A percentile compares a stretch with the other conserved stretches of the same genome.
Evolutionary conservation across 2,329 filamentous ascomycete genomes (phyloP).

Genomic region (Cladosporium sphaerospermum): DNA sequence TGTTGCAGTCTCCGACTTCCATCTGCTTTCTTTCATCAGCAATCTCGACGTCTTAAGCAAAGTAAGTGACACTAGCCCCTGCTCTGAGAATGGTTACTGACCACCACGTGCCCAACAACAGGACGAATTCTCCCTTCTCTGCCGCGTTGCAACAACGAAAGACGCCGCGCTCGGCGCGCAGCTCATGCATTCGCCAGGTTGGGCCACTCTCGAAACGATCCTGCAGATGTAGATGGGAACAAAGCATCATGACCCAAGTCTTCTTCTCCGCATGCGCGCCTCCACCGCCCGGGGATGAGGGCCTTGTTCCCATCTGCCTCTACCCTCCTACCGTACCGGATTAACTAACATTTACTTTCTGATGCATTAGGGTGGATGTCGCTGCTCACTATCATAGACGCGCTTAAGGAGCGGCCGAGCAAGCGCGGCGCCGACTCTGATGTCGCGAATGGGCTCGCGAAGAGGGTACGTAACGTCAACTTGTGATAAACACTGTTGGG

Average conservation of each 20-base stretch:
- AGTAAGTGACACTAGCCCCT: constrained; percentile 45
- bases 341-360: constrained; percentile 20
- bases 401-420: constrained; percentile 92
- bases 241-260: neutral
- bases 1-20: constrained; percentile 80
- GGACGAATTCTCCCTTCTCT: constrained; percentile 85
- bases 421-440: constrained; percentile 25
- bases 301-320: neutral
- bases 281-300: neutral
- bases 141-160: constrained; percentile 74
- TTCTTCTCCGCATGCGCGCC: neutral
- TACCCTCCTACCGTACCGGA: constrained; percentile 8
- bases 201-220: constrained; percentile 92
- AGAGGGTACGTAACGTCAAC: constrained; percentile 23
- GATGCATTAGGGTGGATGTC: constrained; percentile 28
- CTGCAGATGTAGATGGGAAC: constrained; percentile 43
- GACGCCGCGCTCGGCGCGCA: constrained; percentile 76
- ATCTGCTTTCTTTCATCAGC: constrained; percentile 82
- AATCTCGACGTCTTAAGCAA: constrained; percentile 75
- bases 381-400: constrained; percentile 84
- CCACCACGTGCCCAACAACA: constrained; percentile 34
- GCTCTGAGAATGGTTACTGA: neutral
- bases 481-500: constrained; percentile 3
- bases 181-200: constrained; percentile 79
- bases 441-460: constrained; percentile 20